A percentile compares a stretch with the other conserved stretches of the same genome.
Conservation (phyloP, 768 basidiomycete species). For the Paxillus rubicundulus region DNA sequence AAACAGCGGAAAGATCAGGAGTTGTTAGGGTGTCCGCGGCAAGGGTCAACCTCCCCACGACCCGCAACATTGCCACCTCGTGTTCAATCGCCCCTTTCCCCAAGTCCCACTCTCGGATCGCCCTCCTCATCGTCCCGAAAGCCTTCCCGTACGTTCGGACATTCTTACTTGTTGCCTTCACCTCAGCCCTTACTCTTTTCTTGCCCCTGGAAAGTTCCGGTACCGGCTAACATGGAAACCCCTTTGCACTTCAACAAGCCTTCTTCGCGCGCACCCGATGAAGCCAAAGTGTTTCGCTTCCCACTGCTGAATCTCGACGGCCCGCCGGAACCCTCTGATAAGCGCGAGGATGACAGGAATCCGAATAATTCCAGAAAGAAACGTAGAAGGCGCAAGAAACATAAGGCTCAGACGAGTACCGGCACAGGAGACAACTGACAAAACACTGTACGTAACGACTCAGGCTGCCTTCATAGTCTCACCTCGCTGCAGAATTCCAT, state of each 20-base stretch:
- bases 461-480: not conserved
- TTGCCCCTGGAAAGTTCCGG: constrained; percentile 15
- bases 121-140: constrained; percentile 5
- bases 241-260: not conserved
- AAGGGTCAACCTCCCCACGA: constrained; percentile 1
- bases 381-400: constrained; percentile 52
- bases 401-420: constrained; percentile 38
- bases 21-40: not conserved
- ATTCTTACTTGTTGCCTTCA: constrained; percentile 3
- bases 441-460: constrained; percentile 15
- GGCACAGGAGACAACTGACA: constrained; percentile 16
- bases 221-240: constrained; percentile 3
- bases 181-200: constrained; percentile 12
- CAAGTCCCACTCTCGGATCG: not conserved
- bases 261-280: constrained; percentile 8
- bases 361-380: constrained; percentile 47
- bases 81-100: constrained; percentile 4
- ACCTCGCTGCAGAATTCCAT: not conserved
- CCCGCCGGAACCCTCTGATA: constrained; percentile 33
- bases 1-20: not conserved
- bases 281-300: constrained; percentile 18
- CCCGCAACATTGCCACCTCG: constrained; percentile 2
- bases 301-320: constrained; percentile 58
- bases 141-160: constrained; percentile 17
- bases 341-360: constrained; percentile 13